These are phyloP conservation scores for Auriscalpium orientale DNA, from an alignment of 768 basidiomycete species.

Conservation along the genomic window DNA sequence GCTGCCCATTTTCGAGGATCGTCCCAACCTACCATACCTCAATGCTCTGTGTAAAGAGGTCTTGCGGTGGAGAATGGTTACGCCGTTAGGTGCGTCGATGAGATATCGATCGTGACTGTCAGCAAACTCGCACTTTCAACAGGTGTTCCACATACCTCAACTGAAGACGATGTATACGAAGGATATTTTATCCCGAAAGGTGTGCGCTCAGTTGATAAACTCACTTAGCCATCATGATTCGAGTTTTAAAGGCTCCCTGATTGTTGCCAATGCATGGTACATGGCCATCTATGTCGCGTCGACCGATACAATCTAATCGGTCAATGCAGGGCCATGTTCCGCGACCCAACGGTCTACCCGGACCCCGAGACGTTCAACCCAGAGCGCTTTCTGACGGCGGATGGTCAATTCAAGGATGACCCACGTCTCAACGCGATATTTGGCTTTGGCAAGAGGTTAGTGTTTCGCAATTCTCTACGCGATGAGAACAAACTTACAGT, in stretches of 20 bases:
- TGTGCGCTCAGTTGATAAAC: neutral
- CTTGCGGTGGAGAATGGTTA: constrained; percentile 16
- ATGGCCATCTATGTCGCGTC: neutral
- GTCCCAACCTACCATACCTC: constrained; percentile 19
- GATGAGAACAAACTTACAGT: no score
- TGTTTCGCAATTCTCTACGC: no score
- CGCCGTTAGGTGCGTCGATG: constrained; percentile 1
- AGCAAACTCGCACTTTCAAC: no score
- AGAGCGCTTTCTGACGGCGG: constrained; percentile 9
- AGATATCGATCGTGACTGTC: neutral
- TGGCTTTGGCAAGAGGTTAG: constrained; percentile 1
- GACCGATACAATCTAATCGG: neutral
- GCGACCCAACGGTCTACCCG: constrained; percentile 4
- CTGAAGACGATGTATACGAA: constrained; percentile 1
- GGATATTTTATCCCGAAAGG: constrained; percentile 7
- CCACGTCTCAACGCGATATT: neutral
- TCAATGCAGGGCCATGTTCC: constrained; percentile 5
- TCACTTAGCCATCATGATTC: neutral
- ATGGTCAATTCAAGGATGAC: constrained; percentile 5
- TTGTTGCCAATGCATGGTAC: constrained; percentile 5
- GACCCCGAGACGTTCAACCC: constrained; percentile 12
- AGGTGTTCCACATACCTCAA: constrained; percentile 1
- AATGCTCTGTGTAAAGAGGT: constrained; percentile 20
- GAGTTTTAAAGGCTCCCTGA: neutral
- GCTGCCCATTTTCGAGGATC: constrained; percentile 21